Evolutionary conservation across 176 grass and related monocot genomes (phyloP), one percentile per base, ranked within the genome.

Genomic region (Oryza glumipatula): DNA sequence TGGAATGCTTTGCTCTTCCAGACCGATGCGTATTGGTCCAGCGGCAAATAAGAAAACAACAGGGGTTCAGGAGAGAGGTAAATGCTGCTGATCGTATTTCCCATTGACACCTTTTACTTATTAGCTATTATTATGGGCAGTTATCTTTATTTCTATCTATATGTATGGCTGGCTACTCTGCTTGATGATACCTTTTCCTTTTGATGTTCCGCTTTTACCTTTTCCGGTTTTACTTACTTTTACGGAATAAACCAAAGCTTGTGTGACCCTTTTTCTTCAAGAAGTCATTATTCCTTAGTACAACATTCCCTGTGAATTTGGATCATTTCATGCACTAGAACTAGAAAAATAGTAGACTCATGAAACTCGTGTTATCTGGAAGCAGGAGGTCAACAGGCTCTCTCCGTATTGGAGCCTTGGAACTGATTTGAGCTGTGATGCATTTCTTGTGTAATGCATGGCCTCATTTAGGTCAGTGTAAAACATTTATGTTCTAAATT

Each of bases 321-420:
- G 88, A 80, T 92, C 78, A 87, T 95, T 91, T 86, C 93, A 85
- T 89, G 38, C 54, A 85, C 72, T 89, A 81, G 43, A 88, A 69
- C 74, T 88, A 85, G 61, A 88, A 65, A 30, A 48, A 84, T 84
- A 86, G 44, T 82, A 88, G 84, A 93, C 95, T 98, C 87, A 98
- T 95, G 90, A 81, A 91, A 88, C 82, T 95, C 90, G 84, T 96
- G 90, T 92, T 96, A 89, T 94, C 90, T 96, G 88, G 91, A 86
- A 94, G 93, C 94, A 99, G 97, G 94, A 92, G 84, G 65, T 83
- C 87, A 92, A 94, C 85, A 71, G 88, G 87, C 93, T 91, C 87
- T 93, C 82, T 90, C 85, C 76, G 47, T 92, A 74, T 92, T 86
- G 90, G 80, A 64, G 28, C 70, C 75, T 67, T 90, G 88, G 88